phyloP scores from a whole-genome alignment of 2,329 filamentous ascomycete species.

The Zelopaecilomyces penicillatus region DNA sequence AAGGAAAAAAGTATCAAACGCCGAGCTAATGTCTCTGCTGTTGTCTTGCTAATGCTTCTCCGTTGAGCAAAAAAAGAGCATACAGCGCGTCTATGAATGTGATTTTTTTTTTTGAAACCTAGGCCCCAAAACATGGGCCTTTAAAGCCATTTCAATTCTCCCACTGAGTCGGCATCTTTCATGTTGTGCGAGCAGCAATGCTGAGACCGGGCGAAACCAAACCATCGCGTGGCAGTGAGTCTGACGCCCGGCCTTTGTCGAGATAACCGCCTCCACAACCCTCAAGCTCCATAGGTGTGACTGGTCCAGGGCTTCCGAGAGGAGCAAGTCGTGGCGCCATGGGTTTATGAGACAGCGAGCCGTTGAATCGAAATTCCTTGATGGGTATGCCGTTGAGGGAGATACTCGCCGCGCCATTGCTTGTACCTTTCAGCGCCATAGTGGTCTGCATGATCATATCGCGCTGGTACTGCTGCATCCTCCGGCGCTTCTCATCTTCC shows the following conservation, averaged over 20 bases:
- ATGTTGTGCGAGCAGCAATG: too few species aligned
- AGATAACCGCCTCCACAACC: constrained; percentile 31
- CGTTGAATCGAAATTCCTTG: constrained; percentile 29
- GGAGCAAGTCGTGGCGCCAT: constrained; percentile 42
- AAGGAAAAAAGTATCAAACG: too few species aligned
- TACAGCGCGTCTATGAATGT: too few species aligned
- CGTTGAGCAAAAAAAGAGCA: too few species aligned
- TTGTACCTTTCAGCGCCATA: constrained; percentile 29
- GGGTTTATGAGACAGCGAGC: constrained; percentile 37
- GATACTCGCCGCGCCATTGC: constrained; percentile 19
- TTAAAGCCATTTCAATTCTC: background rate
- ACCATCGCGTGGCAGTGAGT: background rate
- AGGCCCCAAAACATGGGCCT: too few species aligned
- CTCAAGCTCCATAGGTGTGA: constrained; percentile 52
- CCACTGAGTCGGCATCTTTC: too few species aligned
- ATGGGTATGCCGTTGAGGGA: constrained; percentile 27
- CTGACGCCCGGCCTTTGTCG: constrained; percentile 7
- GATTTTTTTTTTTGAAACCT: too few species aligned
- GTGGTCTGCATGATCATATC: constrained; percentile 53
- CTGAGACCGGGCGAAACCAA: too few species aligned
- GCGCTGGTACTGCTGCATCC: constrained; percentile 49
- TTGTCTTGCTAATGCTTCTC: too few species aligned
- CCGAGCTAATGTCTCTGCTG: too few species aligned
- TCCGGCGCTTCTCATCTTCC: constrained; percentile 39
- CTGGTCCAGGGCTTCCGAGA: constrained; percentile 49